A percentile compares a stretch with the other conserved stretches of the same genome.
These are phyloP conservation scores for Crithidia thermophila DNA, from an alignment of 208 protist species.

Conservation along the genomic window DNA sequence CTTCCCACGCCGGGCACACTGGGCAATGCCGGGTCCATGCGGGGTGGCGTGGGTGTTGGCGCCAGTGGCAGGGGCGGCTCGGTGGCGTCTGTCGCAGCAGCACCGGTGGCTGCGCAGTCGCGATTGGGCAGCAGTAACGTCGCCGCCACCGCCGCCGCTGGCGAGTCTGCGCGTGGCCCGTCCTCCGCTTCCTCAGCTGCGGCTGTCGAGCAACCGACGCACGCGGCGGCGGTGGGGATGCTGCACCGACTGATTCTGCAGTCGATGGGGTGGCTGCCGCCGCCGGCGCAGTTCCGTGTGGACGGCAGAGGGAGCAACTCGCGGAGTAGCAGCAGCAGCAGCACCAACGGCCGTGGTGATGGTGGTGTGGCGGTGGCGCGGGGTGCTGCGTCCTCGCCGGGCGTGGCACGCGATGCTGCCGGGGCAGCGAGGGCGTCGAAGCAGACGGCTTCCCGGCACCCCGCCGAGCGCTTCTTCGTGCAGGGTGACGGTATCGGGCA, in stretches of 20 bases:
- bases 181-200: background rate
- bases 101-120: background rate
- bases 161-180: background rate
- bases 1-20: background rate
- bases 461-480: slow-evolving; percentile 33
- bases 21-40: background rate
- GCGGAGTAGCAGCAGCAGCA: background rate
- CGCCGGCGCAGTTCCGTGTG: slow-evolving; percentile 6
- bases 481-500: slow-evolving; percentile 60
- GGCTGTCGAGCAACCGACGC: background rate
- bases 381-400: background rate
- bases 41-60: background rate
- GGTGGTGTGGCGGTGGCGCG: background rate
- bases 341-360: background rate
- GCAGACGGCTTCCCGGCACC: no score
- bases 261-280: slow-evolving; percentile 51
- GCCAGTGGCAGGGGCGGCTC: background rate
- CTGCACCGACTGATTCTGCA: slow-evolving; percentile 44
- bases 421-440: no score
- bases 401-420: background rate
- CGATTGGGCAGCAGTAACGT: background rate
- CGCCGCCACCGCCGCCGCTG: background rate
- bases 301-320: slow-evolving; percentile 3
- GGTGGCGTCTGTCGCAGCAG: background rate
- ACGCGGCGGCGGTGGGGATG: slow-evolving; percentile 7